phyloP scores from a whole-genome alignment of 176 grass and related monocot species.

The Oryza meyeriana region DNA sequence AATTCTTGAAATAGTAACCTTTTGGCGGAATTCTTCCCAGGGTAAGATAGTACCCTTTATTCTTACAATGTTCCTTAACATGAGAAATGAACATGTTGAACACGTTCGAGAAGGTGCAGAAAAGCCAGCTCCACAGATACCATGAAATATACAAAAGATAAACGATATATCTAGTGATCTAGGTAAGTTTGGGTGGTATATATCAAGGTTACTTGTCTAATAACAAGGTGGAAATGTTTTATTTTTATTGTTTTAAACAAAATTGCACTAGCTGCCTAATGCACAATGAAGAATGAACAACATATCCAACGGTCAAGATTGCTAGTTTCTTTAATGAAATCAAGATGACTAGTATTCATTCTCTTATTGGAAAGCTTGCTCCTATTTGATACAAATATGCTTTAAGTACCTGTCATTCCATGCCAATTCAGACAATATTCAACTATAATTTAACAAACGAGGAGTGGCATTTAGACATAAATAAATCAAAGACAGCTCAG shows the following conservation, averaged over 20 bases:
- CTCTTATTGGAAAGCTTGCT: constrained; percentile 5
- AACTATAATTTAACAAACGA: background rate
- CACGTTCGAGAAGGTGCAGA: background rate
- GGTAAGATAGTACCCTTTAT: background rate
- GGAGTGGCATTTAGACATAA: background rate
- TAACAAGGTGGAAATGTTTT: background rate
- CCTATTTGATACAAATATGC: background rate
- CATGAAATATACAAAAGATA: background rate
- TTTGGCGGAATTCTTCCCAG: too few species aligned
- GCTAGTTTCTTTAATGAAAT: background rate
- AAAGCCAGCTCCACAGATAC: background rate
- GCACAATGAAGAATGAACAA: background rate
- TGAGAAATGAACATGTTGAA: background rate
- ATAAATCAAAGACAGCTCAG: constrained; percentile 12
- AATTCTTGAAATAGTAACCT: background rate
- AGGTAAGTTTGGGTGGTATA: background rate
- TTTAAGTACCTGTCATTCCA: background rate
- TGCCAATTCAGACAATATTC: constrained; percentile 2
- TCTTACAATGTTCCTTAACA: background rate
- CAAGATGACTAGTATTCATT: background rate
- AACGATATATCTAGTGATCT: background rate
- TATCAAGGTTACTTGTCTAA: background rate
- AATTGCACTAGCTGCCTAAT: background rate
- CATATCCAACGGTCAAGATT: background rate
- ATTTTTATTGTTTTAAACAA: background rate